Percentiles rank a stretch among this genome's conserved stretches.
Conservation (phyloP, 2,329 filamentous ascomycete genomes). For the Alternaria sp. region DNA sequence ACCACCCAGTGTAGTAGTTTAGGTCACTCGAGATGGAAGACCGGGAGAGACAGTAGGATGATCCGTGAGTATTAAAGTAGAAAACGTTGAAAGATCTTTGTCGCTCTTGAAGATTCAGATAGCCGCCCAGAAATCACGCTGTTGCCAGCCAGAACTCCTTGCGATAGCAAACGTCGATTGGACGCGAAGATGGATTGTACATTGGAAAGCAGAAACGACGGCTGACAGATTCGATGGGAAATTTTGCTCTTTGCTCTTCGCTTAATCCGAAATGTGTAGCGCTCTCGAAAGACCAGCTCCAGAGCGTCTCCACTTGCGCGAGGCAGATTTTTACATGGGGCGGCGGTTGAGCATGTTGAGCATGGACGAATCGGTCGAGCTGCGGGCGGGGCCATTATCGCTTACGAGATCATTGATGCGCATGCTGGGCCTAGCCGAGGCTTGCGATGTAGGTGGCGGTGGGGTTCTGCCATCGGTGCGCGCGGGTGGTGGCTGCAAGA, state of each 20-base stretch:
- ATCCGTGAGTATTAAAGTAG: constrained; percentile 13
- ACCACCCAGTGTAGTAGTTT: constrained; percentile 31
- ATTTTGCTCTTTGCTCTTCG: constrained; percentile 14
- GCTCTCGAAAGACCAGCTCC: constrained; percentile 42
- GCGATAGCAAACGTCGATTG: constrained; percentile 19
- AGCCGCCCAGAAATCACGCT: constrained; percentile 31
- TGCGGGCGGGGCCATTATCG: constrained; percentile 47
- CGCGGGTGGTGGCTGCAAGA: constrained; percentile 44
- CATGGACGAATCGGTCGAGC: constrained; percentile 53
- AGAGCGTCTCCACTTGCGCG: constrained; percentile 20
- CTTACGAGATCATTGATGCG: constrained; percentile 52
- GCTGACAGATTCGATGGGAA: constrained; percentile 1
- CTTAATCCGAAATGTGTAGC: constrained; percentile 16
- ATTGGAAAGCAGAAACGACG: constrained; percentile 23
- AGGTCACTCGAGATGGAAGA: constrained; percentile 6
- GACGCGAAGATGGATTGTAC: constrained; percentile 29
- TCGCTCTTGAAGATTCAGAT: constrained; percentile 26
- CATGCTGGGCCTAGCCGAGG: constrained; percentile 47
- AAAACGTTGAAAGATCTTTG: constrained; percentile 26
- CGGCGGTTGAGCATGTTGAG: constrained; percentile 52
- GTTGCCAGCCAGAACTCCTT: constrained; percentile 24
- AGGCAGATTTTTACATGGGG: constrained; percentile 37
- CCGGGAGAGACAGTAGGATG: constrained; percentile 10
- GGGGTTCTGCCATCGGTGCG: constrained; percentile 51
- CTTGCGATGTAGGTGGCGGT: constrained; percentile 44